Base-by-base conservation (phyloP, 1,284 basidiomycete genomes). In the Ganoderma leucocontextum region DNA sequence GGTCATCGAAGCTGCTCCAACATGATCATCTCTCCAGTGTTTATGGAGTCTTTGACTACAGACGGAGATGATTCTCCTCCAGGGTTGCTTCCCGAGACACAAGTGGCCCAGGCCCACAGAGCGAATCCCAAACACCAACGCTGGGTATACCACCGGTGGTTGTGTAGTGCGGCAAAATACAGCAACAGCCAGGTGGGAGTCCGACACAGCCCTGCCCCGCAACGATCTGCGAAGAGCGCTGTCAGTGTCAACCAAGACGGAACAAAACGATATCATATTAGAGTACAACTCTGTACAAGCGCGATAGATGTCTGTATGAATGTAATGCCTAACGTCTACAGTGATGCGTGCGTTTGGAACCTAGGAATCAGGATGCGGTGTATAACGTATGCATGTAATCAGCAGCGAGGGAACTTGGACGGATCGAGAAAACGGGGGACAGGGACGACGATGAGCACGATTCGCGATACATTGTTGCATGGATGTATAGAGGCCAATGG, bases 281-380 rank as follows among this genome's bases (percentile, higher is more conserved):
- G 60, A 69, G 60, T 66, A 66, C 65, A 66, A 33, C 62, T 63
- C 60, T 65, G 60, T 66, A 66, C 65, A 66, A 33, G 55, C 60
- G 64, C 29, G 36, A 47, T 42, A 59, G 58, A 25, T 22, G 58
- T 42, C 58, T 42, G 58, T 42, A 42, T 60, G 25, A 52, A 39
- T 53, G 25, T 19, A 33, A 33, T 62, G 67, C 61, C 41, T 62
- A 55, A 55, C 53, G 61, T 69, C 63, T 65, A 64, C 63, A 69
- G 57, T 65, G 52, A 38, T 60, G 22, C 22, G 22, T 60, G 58
- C 38, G 38, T 22, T 29, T n/a, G 58, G 58, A 60, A 15, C 58
- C 38, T 60, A n/a, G 22, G 58, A 29, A 41, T 41, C 38, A 12
- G 39, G 29, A 61, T 44, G 66, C 36, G 52, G 17, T 59, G 36